Base-by-base conservation (phyloP, 495 filamentous ascomycete genomes). In the Podospora didyma region DNA sequence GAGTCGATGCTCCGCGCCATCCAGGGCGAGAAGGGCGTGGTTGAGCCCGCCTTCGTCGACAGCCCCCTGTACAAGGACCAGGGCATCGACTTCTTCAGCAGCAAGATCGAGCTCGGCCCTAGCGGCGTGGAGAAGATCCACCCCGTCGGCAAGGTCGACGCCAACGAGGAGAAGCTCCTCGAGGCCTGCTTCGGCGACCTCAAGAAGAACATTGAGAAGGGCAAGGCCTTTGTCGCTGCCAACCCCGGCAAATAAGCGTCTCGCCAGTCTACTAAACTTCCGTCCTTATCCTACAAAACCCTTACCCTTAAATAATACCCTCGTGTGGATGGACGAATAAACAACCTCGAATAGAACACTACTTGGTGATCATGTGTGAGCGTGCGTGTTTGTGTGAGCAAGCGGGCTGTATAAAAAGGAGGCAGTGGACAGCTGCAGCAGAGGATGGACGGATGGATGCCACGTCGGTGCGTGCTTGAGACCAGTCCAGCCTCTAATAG, bases 1-100 rank as follows among this genome's bases (percentile, higher is more conserved):
- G 92, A 97, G 81, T 87, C 86, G 65, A 79, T 98, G 59, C 88
- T 98, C 71, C 91, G 89, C 74, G 94, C 95, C 65, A 79, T 90
- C 22, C 85, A 96, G 73, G 94, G 95, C 60, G 83, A 96, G 83
- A 96, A 93, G 85, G 90, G 90, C 68, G 88, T 98, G 57, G 73
- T 94, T 57, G 94, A 98, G 85, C 93, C 94, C 57, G 92, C 92
- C 56, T 98, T 96, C 70, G 92, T 98, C 66, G 91, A 98, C 73
- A 89, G 85, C 75, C 92, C 94, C 51, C 85, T 98, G 55, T 97
- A 88, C 88, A 96, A 96, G 87, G 90, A 96, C 76, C 85, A 93
- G 79, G 94, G 92, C 65, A 81, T 92, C 69, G 87, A 96, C 56
- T 98, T 92, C 87, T 98, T 98, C 80, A 86, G 92, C 69, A 90